These are phyloP conservation scores for Sugiyamaella qingdaonensis DNA, from an alignment of 805 yeast species.

Conservation along the genomic window DNA sequence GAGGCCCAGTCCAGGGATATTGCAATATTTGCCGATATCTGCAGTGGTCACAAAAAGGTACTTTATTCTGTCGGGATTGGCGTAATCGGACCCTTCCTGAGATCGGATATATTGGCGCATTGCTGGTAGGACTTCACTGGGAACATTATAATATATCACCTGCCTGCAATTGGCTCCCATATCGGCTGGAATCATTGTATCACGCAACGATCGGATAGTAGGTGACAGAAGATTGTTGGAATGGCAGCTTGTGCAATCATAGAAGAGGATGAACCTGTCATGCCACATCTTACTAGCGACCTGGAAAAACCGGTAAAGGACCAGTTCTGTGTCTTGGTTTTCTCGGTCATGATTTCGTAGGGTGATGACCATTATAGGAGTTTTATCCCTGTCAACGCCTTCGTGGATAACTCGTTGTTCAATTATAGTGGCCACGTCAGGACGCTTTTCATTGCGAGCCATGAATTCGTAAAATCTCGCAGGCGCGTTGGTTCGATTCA, in stretches of 20 bases:
- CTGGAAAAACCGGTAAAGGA: slow-evolving; percentile 59
- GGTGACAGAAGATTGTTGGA: slow-evolving; percentile 27
- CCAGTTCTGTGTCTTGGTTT: slow-evolving; percentile 43
- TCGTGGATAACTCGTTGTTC: slow-evolving; percentile 52
- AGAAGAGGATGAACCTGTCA: slow-evolving; percentile 53
- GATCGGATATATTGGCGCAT: slow-evolving; percentile 25
- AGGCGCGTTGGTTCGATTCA: slow-evolving; percentile 2
- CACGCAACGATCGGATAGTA: slow-evolving; percentile 36
- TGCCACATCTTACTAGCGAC: slow-evolving; percentile 69
- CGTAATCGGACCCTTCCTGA: slow-evolving; percentile 17
- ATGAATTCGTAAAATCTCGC: slow-evolving; percentile 62
- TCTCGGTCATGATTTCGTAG: slow-evolving; percentile 35
- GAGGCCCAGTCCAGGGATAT: slow-evolving; percentile 39
- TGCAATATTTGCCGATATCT: slow-evolving; percentile 43
- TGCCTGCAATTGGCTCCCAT: slow-evolving; percentile 50
- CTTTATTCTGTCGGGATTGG: slow-evolving; percentile 30
- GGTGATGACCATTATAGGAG: slow-evolving; percentile 59
- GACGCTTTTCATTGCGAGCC: slow-evolving; percentile 56
- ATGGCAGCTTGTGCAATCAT: slow-evolving; percentile 65
- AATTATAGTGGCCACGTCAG: slow-evolving; percentile 42
- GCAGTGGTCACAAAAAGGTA: slow-evolving; percentile 43
- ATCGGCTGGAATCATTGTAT: slow-evolving; percentile 48
- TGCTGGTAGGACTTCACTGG: slow-evolving; percentile 29
- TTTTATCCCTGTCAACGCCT: slow-evolving; percentile 66
- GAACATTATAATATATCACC: slow-evolving; percentile 45